phyloP scores from a whole-genome alignment of 2,329 filamentous ascomycete genomes.

The Calonectria leucothoes region DNA sequence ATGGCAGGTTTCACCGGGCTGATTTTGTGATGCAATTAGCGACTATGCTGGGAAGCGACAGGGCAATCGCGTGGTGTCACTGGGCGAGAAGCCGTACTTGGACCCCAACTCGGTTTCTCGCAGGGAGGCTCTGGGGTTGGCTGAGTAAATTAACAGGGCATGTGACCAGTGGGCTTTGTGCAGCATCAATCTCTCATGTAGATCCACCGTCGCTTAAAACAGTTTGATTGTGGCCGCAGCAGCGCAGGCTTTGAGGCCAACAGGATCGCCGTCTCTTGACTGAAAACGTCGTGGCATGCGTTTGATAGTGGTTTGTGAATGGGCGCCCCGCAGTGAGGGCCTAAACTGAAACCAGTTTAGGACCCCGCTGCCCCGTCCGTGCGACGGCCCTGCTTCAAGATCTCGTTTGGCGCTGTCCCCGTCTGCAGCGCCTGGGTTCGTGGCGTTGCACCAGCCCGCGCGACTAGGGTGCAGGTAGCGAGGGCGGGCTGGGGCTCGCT shows the following conservation, averaged over 20 bases:
- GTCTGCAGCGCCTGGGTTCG: slow-evolving; percentile 37
- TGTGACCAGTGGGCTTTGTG: not conserved
- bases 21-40: slow-evolving; percentile 13
- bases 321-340: not conserved
- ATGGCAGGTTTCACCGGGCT: not conserved
- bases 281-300: slow-evolving; percentile 4
- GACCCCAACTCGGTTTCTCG: slow-evolving; percentile 10
- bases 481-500: not conserved
- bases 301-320: slow-evolving; percentile 9
- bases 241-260: not conserved
- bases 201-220: not conserved
- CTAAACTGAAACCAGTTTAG: slow-evolving; percentile 31
- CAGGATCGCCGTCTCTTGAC: not conserved
- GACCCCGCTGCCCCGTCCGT: slow-evolving; percentile 38
- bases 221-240: not conserved
- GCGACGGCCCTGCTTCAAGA: slow-evolving; percentile 37
- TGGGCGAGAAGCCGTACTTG: slow-evolving; percentile 15
- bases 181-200: too few species aligned
- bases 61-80: slow-evolving; percentile 19
- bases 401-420: slow-evolving; percentile 35
- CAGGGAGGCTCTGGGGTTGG: slow-evolving; percentile 17
- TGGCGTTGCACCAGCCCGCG: slow-evolving; percentile 32
- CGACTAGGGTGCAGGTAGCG: slow-evolving; percentile 10
- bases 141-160: not conserved
- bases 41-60: slow-evolving; percentile 24